Evolutionary conservation across 352 stramenopile genomes (phyloP).

Genomic region (Pythium aristosporum): DNA sequence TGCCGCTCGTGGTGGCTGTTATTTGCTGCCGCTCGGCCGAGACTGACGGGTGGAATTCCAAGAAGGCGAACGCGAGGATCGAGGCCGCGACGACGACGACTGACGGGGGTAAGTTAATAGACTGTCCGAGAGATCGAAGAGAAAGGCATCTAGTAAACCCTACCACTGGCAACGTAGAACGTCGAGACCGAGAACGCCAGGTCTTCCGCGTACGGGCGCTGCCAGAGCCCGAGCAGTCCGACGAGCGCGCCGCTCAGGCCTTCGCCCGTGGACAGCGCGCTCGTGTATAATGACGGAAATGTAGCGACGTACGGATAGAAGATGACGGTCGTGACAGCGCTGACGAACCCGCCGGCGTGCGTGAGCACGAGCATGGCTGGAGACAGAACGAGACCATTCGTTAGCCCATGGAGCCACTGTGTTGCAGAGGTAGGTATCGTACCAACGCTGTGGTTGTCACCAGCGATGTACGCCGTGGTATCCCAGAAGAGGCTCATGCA

Average conservation of each 20-base stretch:
- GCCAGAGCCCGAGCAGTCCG: slow-evolving; percentile 52
- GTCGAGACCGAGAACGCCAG: slow-evolving; percentile 51
- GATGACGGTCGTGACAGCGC: slow-evolving; percentile 60
- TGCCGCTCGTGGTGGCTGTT: background rate
- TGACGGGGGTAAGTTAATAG: slow-evolving; percentile 12
- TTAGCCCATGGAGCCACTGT: background rate
- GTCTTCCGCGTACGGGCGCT: slow-evolving; percentile 44
- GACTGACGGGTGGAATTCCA: slow-evolving; percentile 39
- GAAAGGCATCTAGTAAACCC: background rate
- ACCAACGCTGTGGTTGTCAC: slow-evolving; percentile 50
- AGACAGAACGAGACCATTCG: background rate
- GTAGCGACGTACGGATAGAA: slow-evolving; percentile 70
- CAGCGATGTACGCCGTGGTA: slow-evolving; percentile 40
- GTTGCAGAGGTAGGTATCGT: slow-evolving; percentile 5
- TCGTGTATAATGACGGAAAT: slow-evolving; percentile 66
- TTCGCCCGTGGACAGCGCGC: slow-evolving; percentile 60
- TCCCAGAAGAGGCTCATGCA: slow-evolving; percentile 57
- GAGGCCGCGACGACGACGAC: slow-evolving; percentile 48
- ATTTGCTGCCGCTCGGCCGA: slow-evolving; percentile 12
- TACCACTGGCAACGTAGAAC: slow-evolving; percentile 57
- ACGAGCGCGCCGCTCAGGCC: slow-evolving; percentile 58
- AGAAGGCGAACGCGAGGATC: slow-evolving; percentile 48
- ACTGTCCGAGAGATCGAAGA: background rate
- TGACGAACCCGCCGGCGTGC: slow-evolving; percentile 63
- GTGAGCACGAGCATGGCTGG: slow-evolving; percentile 62